Conservation (phyloP, 2,329 filamentous ascomycete species). For the Pseudogymnoascus sp. region DNA sequence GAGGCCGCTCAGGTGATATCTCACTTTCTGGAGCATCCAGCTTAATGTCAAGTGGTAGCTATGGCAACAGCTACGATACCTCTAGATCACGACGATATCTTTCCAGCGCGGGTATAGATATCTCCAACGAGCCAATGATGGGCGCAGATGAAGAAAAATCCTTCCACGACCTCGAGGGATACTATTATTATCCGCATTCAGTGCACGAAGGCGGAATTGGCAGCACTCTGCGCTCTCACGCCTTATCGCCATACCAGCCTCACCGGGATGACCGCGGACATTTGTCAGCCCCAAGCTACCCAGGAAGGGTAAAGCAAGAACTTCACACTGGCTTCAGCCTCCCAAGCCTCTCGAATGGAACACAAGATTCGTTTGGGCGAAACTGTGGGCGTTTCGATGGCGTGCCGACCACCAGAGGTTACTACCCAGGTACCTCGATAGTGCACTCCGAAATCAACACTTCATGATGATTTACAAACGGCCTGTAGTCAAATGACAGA, state of each 20-base stretch:
- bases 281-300: slow-evolving; percentile 21
- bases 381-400: slow-evolving; percentile 30
- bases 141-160: slow-evolving; percentile 26
- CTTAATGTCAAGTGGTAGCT: slow-evolving; percentile 23
- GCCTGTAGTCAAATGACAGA: background rate
- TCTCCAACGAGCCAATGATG: slow-evolving; percentile 27
- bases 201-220: slow-evolving; percentile 21
- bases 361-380: slow-evolving; percentile 19
- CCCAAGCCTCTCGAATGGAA: slow-evolving; percentile 20
- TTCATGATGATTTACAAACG: slow-evolving; percentile 9
- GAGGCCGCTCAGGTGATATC: slow-evolving; percentile 24
- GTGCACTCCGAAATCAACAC: slow-evolving; percentile 27
- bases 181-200: slow-evolving; percentile 27
- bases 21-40: slow-evolving; percentile 24
- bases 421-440: slow-evolving; percentile 24
- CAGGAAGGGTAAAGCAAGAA: slow-evolving; percentile 26
- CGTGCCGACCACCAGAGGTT: slow-evolving; percentile 23
- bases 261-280: slow-evolving; percentile 18
- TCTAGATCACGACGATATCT: slow-evolving; percentile 24
- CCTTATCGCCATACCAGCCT: slow-evolving; percentile 10
- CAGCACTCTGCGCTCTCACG: slow-evolving; percentile 7
- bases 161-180: slow-evolving; percentile 24
- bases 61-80: slow-evolving; percentile 22
- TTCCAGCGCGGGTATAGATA: slow-evolving; percentile 20
- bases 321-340: slow-evolving; percentile 21